Evolutionary conservation across 352 stramenopile species (phyloP).

Genomic region (Globisporangium ultimum): DNA sequence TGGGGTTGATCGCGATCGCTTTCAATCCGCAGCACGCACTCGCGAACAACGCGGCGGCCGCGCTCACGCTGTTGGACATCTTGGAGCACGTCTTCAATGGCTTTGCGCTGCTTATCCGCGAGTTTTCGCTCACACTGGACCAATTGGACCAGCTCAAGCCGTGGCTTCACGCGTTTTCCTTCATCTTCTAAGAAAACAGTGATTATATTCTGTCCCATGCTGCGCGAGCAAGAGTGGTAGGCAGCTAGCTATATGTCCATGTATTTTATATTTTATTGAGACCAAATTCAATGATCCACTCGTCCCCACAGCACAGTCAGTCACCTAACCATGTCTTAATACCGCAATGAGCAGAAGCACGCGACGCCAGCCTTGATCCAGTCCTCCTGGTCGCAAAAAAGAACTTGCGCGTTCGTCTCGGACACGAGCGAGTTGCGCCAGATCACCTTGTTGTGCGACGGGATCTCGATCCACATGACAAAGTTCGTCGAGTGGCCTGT

Average conservation of each 20-base stretch:
- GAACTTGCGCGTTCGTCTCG: constrained; percentile 83
- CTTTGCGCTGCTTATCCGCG: constrained; percentile 57
- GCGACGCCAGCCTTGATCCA: constrained; percentile 94
- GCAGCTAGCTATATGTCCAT: no score
- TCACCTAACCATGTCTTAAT: constrained; percentile 31
- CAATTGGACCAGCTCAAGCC: constrained; percentile 50
- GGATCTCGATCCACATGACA: constrained; percentile 93
- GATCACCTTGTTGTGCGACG: constrained; percentile 66
- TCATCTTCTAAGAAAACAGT: constrained; percentile 30
- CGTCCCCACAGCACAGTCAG: no score
- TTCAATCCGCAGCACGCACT: constrained; percentile 56
- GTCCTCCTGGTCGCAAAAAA: constrained; percentile 85
- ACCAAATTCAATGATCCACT: no score
- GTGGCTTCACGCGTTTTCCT: constrained; percentile 58
- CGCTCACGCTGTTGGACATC: constrained; percentile 29
- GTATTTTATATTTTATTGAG: no score
- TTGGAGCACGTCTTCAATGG: constrained; percentile 64
- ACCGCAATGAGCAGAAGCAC: constrained; percentile 89
- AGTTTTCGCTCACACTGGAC: constrained; percentile 59
- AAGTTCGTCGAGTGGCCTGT: constrained; percentile 94
- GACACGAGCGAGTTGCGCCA: constrained; percentile 84
- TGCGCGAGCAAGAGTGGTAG: no score
- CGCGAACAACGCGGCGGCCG: constrained; percentile 26
- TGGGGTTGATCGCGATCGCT: constrained; percentile 56
- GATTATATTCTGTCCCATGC: not conserved